phyloP scores from a whole-genome alignment of 768 basidiomycete species.

The Cystofilobasidium capitatum region DNA sequence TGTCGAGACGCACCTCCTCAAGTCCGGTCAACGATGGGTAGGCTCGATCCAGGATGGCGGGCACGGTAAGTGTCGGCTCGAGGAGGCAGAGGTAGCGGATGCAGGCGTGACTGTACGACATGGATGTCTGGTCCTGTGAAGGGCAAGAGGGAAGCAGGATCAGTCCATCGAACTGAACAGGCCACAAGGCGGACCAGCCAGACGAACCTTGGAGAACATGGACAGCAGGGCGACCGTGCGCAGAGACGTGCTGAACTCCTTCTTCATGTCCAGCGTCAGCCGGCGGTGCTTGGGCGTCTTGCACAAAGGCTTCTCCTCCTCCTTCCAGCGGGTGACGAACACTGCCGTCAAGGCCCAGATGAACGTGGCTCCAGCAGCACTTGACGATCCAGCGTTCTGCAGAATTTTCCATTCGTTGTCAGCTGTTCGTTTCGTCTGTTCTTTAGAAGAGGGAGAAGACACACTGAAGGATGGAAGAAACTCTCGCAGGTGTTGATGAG shows the following conservation, averaged over 20 bases:
- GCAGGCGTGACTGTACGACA: conserved; percentile 22
- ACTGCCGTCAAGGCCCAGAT: conserved; percentile 27
- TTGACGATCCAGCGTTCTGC: conserved; percentile 15
- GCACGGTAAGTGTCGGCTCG: conserved; percentile 77
- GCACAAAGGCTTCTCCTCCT: conserved; percentile 66
- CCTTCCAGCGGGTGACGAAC: conserved; percentile 50
- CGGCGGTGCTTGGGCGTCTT: conserved; percentile 65
- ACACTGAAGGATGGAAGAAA: conserved; percentile 64
- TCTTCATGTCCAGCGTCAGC: conserved; percentile 64
- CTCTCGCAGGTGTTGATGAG: conserved; percentile 77
- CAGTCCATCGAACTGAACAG: neutral
- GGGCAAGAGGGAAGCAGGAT: neutral
- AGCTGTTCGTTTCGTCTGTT: too few relatives aligned
- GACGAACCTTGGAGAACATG: conserved; percentile 64
- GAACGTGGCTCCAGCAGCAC: conserved; percentile 13
- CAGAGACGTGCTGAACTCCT: conserved; percentile 72
- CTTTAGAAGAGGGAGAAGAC: conserved; percentile 24
- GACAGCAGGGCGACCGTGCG: conserved; percentile 74
- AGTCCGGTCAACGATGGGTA: conserved; percentile 78
- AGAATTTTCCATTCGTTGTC: too few relatives aligned
- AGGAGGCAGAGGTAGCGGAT: conserved; percentile 38
- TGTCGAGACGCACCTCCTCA: conserved; percentile 53
- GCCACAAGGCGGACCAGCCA: neutral
- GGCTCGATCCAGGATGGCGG: conserved; percentile 70
- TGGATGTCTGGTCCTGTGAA: conserved; percentile 17